A percentile compares a stretch with the other conserved stretches of the same genome.
phyloP scores from a whole-genome alignment of 1,139 yeast species.

The Hanseniaspora gamundiae region DNA sequence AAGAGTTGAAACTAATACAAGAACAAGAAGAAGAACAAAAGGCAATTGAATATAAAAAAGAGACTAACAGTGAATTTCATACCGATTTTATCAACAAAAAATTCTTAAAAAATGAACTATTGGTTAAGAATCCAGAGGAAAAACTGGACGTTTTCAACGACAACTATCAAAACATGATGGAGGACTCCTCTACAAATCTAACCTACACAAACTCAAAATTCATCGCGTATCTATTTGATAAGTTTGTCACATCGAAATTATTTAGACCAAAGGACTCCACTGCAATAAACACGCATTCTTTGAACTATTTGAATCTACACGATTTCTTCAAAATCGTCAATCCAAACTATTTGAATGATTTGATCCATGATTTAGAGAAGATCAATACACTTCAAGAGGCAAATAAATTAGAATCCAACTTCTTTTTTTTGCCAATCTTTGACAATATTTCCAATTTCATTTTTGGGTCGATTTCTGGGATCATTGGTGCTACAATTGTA shows the following conservation, averaged over 20 bases:
- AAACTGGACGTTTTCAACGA: conserved; percentile 22
- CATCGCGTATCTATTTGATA: neutral
- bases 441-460: conserved; percentile 82
- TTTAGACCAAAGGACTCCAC: neutral
- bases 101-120: neutral
- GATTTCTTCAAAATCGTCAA: conserved; percentile 32
- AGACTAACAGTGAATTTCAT: no score
- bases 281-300: neutral
- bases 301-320: conserved; percentile 24
- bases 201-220: conserved; percentile 1
- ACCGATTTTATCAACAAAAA: neutral
- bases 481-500: conserved; percentile 96
- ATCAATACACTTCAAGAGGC: conserved; percentile 9
- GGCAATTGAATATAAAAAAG: neutral
- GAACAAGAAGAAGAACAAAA: neutral
- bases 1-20: conserved; percentile 7
- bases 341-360: conserved; percentile 42
- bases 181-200: conserved; percentile 15
- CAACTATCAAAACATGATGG: conserved; percentile 24
- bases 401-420: conserved; percentile 23
- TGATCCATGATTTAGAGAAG: conserved; percentile 37
- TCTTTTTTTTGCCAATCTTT: conserved; percentile 42
- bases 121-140: neutral
- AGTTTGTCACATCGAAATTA: neutral
- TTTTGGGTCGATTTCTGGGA: conserved; percentile 91